A percentile compares a stretch with the other conserved stretches of the same genome.
phyloP scores from a whole-genome alignment of 2,329 filamentous ascomycete genomes.

The Torrubiella hemipterigena region DNA sequence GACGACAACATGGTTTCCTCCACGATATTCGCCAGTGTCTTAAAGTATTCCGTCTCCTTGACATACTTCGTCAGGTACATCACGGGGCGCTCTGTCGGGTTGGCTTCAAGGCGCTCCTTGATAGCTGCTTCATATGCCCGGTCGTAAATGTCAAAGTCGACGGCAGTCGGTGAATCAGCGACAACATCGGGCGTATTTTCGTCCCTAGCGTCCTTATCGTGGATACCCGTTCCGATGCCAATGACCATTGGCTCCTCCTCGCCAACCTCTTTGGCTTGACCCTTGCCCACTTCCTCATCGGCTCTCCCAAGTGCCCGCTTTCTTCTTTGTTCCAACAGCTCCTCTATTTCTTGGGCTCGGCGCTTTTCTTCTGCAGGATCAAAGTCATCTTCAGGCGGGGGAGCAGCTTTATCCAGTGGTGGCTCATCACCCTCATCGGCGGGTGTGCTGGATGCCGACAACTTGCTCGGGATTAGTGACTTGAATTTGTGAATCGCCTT shows the following conservation, averaged over 20 bases:
- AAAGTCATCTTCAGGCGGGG: slow-evolving; percentile 7
- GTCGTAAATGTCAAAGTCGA: slow-evolving; percentile 83
- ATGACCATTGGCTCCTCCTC: slow-evolving; percentile 56
- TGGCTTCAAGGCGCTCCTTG: slow-evolving; percentile 54
- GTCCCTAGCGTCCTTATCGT: slow-evolving; percentile 30
- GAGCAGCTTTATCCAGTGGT: slow-evolving; percentile 1
- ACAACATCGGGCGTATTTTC: slow-evolving; percentile 39
- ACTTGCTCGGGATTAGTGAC: slow-evolving; percentile 39
- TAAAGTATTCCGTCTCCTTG: slow-evolving; percentile 28
- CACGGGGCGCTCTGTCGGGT: slow-evolving; percentile 25
- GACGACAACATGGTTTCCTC: slow-evolving; percentile 15
- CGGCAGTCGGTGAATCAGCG: slow-evolving; percentile 73
- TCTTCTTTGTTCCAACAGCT: slow-evolving; percentile 33
- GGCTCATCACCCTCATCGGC: not conserved
- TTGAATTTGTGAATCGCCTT: slow-evolving; percentile 90
- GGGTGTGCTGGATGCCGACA: not conserved
- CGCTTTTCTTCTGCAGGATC: slow-evolving; percentile 19
- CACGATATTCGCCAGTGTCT: slow-evolving; percentile 22
- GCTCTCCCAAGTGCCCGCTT: slow-evolving; percentile 20
- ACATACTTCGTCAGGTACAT: slow-evolving; percentile 39
- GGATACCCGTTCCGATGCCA: slow-evolving; percentile 59
- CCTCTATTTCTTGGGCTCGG: slow-evolving; percentile 35
- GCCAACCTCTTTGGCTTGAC: slow-evolving; percentile 45
- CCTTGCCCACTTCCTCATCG: slow-evolving; percentile 33
- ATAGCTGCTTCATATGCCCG: slow-evolving; percentile 69